Evolutionary conservation across 352 stramenopile species (phyloP), one percentile per base, ranked within the genome.

Genomic region (Globisporangium paroecandrum): DNA sequence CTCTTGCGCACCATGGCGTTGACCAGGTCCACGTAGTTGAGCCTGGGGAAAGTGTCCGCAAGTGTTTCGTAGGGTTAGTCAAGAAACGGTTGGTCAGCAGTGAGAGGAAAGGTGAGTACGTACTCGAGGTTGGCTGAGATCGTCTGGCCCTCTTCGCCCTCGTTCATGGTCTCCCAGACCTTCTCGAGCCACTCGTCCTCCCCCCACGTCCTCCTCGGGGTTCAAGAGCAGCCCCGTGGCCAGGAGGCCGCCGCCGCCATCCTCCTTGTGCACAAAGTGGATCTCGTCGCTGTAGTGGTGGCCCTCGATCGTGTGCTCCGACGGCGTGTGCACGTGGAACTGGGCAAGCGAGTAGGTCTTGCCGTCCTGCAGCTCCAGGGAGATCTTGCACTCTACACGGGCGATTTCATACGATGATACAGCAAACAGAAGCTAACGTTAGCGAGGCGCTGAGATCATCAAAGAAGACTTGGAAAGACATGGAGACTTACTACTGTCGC

Each of bases 11-110:
- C 73, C n/a, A 85, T 67, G 6, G 61, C 58, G 46, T 78, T 86
- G 27, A 90, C 68, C 65, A 86, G 10, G 36, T 90, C 75, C 1
- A 85, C 80, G 65, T 90, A 90, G 71, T 83, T 83, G 69, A 85
- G 36, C 1, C 78, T 89, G 55, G 27, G 27, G 3, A 1, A 51
- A 2, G 9, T 0, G 9, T n/a, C 41, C 59, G 41, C 27, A 27
- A 57, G 51, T 18, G 51, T 20, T 32, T 46, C 15, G 8, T 7
- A 49, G 15, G 9, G 41, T 49, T 22, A 22, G 41, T 49, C 36
- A 43, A 43, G 36, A 6, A 49, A 7, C 7, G 38, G 38, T 18
- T 18, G 12, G 13, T 49, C 8, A 60, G 18, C 4, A 36, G 32
- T 43, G 20, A 25, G 12, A 47, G 4, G 3, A 12, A 5, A 29